phyloP scores from a whole-genome alignment of 345 rosid species.

The Trapa bicornis region DNA sequence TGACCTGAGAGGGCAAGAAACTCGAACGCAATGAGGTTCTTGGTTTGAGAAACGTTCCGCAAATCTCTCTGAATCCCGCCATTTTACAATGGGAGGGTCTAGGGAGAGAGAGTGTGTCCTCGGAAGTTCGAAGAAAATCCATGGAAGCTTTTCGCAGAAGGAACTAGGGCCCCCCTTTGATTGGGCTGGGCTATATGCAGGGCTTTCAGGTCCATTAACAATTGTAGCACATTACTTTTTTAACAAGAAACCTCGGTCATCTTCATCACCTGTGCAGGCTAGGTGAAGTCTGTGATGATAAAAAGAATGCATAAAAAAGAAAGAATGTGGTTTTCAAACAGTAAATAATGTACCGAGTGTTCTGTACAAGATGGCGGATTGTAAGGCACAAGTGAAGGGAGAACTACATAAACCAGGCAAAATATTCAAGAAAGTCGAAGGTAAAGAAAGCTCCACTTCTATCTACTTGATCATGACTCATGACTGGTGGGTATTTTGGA shows the following conservation, averaged over 20 bases:
- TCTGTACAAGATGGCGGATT: constrained; percentile 4
- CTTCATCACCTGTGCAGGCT: too few species aligned
- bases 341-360: not conserved
- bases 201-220: too few species aligned
- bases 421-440: constrained; percentile 8
- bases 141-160: not conserved
- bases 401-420: not conserved
- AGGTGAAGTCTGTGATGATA: not conserved
- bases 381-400: not conserved
- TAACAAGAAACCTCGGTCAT: too few species aligned
- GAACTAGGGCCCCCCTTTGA: not conserved
- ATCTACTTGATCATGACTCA: constrained; percentile 18
- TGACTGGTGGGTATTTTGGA: constrained; percentile 53
- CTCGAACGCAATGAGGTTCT: constrained; percentile 5
- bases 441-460: not conserved
- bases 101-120: not conserved
- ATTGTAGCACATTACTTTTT: too few species aligned
- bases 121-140: not conserved
- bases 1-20: constrained; percentile 7
- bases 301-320: not conserved
- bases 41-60: not conserved
- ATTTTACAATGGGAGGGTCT: not conserved
- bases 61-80: constrained; percentile 17
- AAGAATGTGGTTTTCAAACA: not conserved
- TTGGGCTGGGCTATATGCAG: not conserved